phyloP scores from a whole-genome alignment of 2,329 filamentous ascomycete species.

The Diaporthe vaccinii region DNA sequence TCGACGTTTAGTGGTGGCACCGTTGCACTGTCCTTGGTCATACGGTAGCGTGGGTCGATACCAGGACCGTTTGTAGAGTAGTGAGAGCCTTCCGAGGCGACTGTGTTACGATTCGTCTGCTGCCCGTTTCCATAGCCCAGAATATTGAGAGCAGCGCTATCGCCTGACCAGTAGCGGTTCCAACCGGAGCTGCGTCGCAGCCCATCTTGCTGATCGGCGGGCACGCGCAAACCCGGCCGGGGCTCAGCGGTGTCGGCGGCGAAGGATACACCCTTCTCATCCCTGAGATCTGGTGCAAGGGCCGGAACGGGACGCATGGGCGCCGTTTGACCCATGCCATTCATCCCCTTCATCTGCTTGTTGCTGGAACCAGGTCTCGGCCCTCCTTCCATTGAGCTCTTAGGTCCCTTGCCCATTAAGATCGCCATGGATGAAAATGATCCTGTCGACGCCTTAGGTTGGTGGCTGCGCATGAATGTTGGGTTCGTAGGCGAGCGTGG shows the following conservation, averaged over 20 bases:
- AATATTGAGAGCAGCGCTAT: constrained; percentile 73
- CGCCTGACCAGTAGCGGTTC: constrained; percentile 84
- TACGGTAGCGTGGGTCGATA: constrained; percentile 52
- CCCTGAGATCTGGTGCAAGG: constrained; percentile 49
- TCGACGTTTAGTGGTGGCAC: constrained; percentile 77
- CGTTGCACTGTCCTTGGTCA: constrained; percentile 76
- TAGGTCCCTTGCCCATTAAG: constrained; percentile 69
- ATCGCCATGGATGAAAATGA: constrained; percentile 76
- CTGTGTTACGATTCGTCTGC: constrained; percentile 62
- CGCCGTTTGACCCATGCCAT: constrained; percentile 53
- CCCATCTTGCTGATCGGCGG: constrained; percentile 55
- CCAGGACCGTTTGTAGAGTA: constrained; percentile 60
- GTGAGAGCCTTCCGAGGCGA: constrained; percentile 69
- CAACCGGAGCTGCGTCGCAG: constrained; percentile 77
- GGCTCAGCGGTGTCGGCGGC: constrained; percentile 51
- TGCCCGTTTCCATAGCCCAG: constrained; percentile 67
- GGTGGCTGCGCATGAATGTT: constrained; percentile 64
- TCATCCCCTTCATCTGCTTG: constrained; percentile 74
- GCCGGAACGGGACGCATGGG: constrained; percentile 35
- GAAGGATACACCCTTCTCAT: constrained; percentile 58
- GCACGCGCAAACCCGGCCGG: constrained; percentile 51
- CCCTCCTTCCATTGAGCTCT: constrained; percentile 30
- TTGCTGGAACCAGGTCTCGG: constrained; percentile 56
- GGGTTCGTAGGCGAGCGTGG: constrained; percentile 50
- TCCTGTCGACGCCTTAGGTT: constrained; percentile 64